Evolutionary conservation across 2,329 filamentous ascomycete genomes (phyloP).

Genomic region (Aquanectria penicillioides): DNA sequence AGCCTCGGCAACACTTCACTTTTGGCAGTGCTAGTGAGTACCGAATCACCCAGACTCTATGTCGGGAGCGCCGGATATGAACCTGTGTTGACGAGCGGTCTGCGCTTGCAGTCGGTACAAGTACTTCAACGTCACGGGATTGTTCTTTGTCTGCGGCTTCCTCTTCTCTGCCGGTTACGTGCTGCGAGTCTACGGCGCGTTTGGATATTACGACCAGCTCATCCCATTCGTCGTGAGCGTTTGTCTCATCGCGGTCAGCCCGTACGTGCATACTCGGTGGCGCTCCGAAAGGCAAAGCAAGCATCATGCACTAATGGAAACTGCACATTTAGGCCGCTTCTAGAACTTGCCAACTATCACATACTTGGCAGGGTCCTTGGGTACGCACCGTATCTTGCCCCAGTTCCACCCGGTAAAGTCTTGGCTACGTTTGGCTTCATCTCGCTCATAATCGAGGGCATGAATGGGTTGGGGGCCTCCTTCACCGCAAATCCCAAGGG

Average conservation of each 20-base stretch:
- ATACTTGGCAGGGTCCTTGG: slow-evolving; percentile 69
- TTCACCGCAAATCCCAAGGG: slow-evolving; percentile 50
- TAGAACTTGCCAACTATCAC: slow-evolving; percentile 72
- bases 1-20: slow-evolving; percentile 57
- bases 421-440: slow-evolving; percentile 58
- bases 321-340: slow-evolving; percentile 58
- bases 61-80: not conserved
- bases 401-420: slow-evolving; percentile 58
- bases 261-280: slow-evolving; percentile 43
- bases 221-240: slow-evolving; percentile 57
- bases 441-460: slow-evolving; percentile 55
- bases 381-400: slow-evolving; percentile 70
- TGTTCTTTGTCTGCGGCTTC: slow-evolving; percentile 61
- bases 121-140: slow-evolving; percentile 59
- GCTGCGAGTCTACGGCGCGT: slow-evolving; percentile 61
- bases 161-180: slow-evolving; percentile 65
- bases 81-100: too few species aligned
- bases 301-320: too few species aligned
- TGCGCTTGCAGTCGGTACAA: slow-evolving; percentile 64
- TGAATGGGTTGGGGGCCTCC: slow-evolving; percentile 58
- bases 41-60: not conserved
- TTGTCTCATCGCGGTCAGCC: slow-evolving; percentile 46
- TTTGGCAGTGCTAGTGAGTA: slow-evolving; percentile 61
- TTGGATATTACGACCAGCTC: slow-evolving; percentile 43
- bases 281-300: not conserved